phyloP scores from a whole-genome alignment of 2,329 filamentous ascomycete genomes.

The Fusarium sp. region DNA sequence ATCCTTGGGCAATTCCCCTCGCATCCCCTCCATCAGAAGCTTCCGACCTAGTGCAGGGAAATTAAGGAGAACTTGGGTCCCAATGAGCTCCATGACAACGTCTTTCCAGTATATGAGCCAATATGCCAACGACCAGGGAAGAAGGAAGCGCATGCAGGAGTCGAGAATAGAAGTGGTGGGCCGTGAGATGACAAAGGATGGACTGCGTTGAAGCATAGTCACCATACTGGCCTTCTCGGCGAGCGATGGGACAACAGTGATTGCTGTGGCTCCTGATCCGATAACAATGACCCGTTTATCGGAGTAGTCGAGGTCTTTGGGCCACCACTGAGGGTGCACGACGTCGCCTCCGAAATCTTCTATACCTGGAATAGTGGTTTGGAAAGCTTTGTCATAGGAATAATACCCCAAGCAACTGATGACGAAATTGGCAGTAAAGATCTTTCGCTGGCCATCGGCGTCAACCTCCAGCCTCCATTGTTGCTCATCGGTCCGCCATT shows the following conservation, averaged over 20 bases:
- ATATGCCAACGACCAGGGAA: constrained; percentile 63
- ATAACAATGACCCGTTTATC: constrained; percentile 78
- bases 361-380: constrained; percentile 74
- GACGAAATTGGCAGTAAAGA: constrained; percentile 65
- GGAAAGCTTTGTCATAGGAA: constrained; percentile 74
- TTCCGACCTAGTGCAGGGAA: constrained; percentile 45
- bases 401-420: constrained; percentile 77
- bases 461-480: constrained; percentile 66
- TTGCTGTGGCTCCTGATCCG: constrained; percentile 82
- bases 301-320: constrained; percentile 72
- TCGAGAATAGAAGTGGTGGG: constrained; percentile 57
- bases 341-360: constrained; percentile 73
- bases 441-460: constrained; percentile 41
- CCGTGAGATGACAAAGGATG: constrained; percentile 74
- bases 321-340: constrained; percentile 83
- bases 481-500: constrained; percentile 69
- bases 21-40: constrained; percentile 58
- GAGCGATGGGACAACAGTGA: constrained; percentile 80
- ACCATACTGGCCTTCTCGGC: constrained; percentile 73
- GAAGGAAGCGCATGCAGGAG: constrained; percentile 54
- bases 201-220: constrained; percentile 86
- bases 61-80: constrained; percentile 50
- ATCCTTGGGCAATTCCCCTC: constrained; percentile 64
- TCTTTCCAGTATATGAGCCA: constrained; percentile 63
- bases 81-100: constrained; percentile 60